A percentile compares a stretch with the other conserved stretches of the same genome.
Evolutionary conservation across 495 filamentous ascomycete genomes (phyloP).

Genomic region (Gamarada debralockiae): DNA sequence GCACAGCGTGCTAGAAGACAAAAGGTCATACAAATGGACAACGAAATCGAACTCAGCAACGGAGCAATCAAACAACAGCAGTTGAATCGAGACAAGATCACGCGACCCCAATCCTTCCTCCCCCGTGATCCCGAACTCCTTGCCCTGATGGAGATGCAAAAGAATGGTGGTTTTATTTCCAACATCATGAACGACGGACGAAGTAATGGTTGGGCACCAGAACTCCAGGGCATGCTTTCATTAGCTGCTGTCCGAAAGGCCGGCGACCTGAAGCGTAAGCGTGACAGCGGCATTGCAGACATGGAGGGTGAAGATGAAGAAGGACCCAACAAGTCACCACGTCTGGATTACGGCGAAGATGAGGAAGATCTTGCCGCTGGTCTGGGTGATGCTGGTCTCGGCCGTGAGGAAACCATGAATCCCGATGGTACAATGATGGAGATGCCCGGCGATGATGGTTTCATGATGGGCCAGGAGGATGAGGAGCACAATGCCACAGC

Average conservation of each 20-base stretch:
- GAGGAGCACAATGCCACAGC: conserved; percentile 36
- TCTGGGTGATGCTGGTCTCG: conserved; percentile 44
- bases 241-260: conserved; percentile 72
- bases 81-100: conserved; percentile 71
- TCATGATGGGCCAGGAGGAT: conserved; percentile 28
- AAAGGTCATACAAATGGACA: conserved; percentile 67
- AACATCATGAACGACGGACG: conserved; percentile 73
- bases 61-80: conserved; percentile 72
- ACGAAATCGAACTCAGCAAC: conserved; percentile 54
- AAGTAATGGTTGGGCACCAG: conserved; percentile 80
- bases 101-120: conserved; percentile 73
- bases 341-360: conserved; percentile 58
- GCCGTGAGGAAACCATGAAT: conserved; percentile 47
- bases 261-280: conserved; percentile 88
- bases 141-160: conserved; percentile 85
- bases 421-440: conserved; percentile 55
- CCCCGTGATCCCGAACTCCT: conserved; percentile 82
- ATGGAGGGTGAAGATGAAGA: conserved; percentile 60
- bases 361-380: conserved; percentile 51
- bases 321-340: conserved; percentile 53
- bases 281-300: conserved; percentile 82
- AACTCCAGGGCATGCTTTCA: conserved; percentile 80
- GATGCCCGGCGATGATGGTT: conserved; percentile 58
- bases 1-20: conserved; percentile 72
- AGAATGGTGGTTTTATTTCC: conserved; percentile 81